Conservation (phyloP, 129 eudicot genomes). For the Helianthus tuberosus region DNA sequence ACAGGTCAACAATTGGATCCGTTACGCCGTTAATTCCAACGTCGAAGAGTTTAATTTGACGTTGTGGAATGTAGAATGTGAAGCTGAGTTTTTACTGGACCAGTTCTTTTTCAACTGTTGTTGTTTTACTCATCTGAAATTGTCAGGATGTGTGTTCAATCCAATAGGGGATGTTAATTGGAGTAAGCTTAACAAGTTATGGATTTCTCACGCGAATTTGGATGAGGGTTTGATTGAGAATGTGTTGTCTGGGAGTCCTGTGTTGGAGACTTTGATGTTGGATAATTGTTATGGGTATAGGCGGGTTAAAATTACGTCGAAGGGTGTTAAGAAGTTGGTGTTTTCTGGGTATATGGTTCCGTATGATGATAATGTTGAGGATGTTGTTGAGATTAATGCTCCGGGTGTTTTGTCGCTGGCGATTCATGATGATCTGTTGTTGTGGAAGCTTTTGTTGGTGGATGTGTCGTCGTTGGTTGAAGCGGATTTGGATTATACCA, state of each 20-base stretch:
- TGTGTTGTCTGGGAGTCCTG: constrained; percentile 23
- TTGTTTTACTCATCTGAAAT: constrained; percentile 28
- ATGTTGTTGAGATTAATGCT: constrained; percentile 30
- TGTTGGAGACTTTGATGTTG: constrained; percentile 25
- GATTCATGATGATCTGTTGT: constrained; percentile 7
- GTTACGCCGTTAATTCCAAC: too few relatives aligned
- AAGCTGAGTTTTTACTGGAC: constrained; percentile 15
- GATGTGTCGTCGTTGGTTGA: constrained; percentile 27
- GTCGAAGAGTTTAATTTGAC: too few relatives aligned
- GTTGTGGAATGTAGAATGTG: too few relatives aligned
- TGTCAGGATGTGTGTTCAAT: constrained; percentile 11
- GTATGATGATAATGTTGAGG: constrained; percentile 5
- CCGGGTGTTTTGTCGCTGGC: constrained; percentile 25
- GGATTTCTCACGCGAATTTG: constrained; percentile 3
- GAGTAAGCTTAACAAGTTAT: constrained; percentile 22
- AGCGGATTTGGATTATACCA: constrained; percentile 14
- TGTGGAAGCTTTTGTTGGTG: constrained; percentile 27
- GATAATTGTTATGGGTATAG: constrained; percentile 19
- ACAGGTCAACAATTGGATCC: too few relatives aligned
- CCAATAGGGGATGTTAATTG: constrained; percentile 23
- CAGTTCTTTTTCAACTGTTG: constrained; percentile 9
- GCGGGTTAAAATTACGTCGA: constrained; percentile 12
- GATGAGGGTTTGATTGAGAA: constrained; percentile 30
- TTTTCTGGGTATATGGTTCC: constrained; percentile 10
- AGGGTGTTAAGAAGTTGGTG: constrained; percentile 29